phyloP scores from a whole-genome alignment of 306 rosid species.

The Pyrus pyrifolia region DNA sequence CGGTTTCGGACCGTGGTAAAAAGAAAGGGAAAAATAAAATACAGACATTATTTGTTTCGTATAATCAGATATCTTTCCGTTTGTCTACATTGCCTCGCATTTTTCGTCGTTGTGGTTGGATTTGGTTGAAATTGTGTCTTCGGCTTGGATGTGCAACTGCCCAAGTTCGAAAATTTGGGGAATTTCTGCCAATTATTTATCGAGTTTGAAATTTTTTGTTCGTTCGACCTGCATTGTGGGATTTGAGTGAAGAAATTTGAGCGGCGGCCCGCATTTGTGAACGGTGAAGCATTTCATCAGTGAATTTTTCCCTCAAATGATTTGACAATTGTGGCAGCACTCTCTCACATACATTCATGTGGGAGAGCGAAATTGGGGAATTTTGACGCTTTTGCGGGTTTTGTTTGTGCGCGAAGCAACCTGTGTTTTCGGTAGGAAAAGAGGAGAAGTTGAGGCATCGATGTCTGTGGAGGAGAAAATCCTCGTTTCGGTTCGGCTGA shows the following conservation, averaged over 20 bases:
- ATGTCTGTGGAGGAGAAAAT: constrained; percentile 39
- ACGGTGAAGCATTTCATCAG: not conserved
- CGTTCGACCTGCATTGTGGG: not conserved
- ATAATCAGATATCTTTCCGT: too few species aligned
- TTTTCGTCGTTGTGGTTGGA: not conserved
- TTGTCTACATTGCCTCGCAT: not conserved
- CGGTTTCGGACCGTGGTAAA: too few species aligned
- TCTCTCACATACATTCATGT: not conserved
- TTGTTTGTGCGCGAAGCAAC: not conserved
- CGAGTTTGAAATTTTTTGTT: not conserved
- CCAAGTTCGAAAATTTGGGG: not conserved
- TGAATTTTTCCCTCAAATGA: not conserved
- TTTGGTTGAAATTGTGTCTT: not conserved
- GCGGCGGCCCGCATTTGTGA: not conserved
- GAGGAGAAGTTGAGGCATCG: not conserved
- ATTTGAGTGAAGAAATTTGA: not conserved
- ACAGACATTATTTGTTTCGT: too few species aligned
- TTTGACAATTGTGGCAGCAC: not conserved
- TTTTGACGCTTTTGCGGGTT: not conserved
- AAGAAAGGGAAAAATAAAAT: too few species aligned
- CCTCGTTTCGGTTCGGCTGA: constrained; percentile 65
- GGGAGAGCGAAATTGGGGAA: constrained; percentile 2
- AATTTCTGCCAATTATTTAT: too few species aligned
- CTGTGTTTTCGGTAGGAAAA: not conserved
- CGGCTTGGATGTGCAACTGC: not conserved